Evolutionary conservation across 768 basidiomycete genomes (phyloP).

Genomic region (Peribolospora baueri): DNA sequence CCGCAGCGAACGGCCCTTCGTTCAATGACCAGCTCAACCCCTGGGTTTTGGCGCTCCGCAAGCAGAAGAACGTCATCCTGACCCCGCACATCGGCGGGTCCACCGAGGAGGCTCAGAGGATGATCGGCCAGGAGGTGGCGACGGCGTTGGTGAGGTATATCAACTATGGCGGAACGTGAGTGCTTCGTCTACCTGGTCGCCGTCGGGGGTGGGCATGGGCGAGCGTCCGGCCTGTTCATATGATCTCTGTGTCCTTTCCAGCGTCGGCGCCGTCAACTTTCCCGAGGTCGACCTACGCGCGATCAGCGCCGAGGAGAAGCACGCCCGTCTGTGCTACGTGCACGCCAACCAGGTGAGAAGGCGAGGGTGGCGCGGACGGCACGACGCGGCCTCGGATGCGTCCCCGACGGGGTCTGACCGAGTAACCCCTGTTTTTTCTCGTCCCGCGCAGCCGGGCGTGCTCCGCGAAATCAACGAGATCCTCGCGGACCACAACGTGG

Average conservation of each 20-base stretch:
- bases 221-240: no score
- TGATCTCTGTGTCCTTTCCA: slow-evolving; percentile 23
- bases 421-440: slow-evolving; percentile 3
- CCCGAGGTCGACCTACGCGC: slow-evolving; percentile 91
- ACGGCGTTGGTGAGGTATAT: slow-evolving; percentile 66
- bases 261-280: slow-evolving; percentile 88
- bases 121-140: slow-evolving; percentile 90
- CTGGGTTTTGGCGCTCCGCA: slow-evolving; percentile 53
- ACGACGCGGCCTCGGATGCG: no score
- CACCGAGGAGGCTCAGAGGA: slow-evolving; percentile 90
- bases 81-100: slow-evolving; percentile 98
- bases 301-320: slow-evolving; percentile 58
- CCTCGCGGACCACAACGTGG: slow-evolving; percentile 84
- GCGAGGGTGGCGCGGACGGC: no score
- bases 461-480: slow-evolving; percentile 85
- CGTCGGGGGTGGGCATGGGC: no score
- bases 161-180: slow-evolving; percentile 35
- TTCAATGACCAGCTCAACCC: slow-evolving; percentile 74
- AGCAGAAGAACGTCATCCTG: slow-evolving; percentile 70
- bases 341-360: slow-evolving; percentile 42
- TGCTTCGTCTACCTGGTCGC: no score
- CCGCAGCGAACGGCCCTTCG: slow-evolving; percentile 58
- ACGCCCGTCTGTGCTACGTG: slow-evolving; percentile 75
- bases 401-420: no score
- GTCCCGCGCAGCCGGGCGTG: slow-evolving; percentile 47